Base-by-base conservation (phyloP, 2,329 filamentous ascomycete species). In the Fusarium pilosicola region DNA sequence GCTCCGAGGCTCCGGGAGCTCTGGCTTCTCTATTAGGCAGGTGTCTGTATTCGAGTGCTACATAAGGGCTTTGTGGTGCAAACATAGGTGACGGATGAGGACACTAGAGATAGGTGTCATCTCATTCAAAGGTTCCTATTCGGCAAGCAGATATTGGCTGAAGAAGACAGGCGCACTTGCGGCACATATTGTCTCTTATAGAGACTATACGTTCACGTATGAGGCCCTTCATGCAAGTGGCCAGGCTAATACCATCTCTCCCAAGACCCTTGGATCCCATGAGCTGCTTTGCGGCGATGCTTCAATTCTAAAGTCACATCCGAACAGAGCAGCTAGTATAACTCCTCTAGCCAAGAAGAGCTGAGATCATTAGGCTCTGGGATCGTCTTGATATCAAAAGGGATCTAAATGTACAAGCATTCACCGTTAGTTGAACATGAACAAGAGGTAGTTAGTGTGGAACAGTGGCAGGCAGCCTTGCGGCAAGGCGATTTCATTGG, bases 1-100 rank as follows among this genome's bases (percentile, higher is more conserved):
- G 12, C n/a, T 49, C 64, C 65, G 64, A 49, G 5, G 48, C 56
- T 68, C 65, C 65, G 65, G 30, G 14, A 42, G 8, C 7, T 34
- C 22, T 8, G 18, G 22, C 6, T 26, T n/a, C 64, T 63, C 2
- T 2, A 68, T 55, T 13, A 3, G 64, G 64, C n/a, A 68, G 65
- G 65, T 68, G 26, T 26, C 13, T 63, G 17, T 20, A 11, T 9
- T 11, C 9, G 45, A 48, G 26, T 48, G 7, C 26, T 22, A 7
- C 26, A 48, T 14, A 17, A 28, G 26, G 24, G 26, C 9, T 11
- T 48, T 22, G 9, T 20, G 42, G 12, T 48, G 13, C 45, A 18
- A 46, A 46, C 45, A 22, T 28, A 0, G 26, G 26, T 28, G 26
- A 28, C 6, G 13, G 20, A 48, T 15, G 6, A 28, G 6, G 26